Evolutionary conservation across 2,329 filamentous ascomycete genomes (phyloP), one percentile per base, ranked within the genome.

Genomic region (Cercospora beticola): DNA sequence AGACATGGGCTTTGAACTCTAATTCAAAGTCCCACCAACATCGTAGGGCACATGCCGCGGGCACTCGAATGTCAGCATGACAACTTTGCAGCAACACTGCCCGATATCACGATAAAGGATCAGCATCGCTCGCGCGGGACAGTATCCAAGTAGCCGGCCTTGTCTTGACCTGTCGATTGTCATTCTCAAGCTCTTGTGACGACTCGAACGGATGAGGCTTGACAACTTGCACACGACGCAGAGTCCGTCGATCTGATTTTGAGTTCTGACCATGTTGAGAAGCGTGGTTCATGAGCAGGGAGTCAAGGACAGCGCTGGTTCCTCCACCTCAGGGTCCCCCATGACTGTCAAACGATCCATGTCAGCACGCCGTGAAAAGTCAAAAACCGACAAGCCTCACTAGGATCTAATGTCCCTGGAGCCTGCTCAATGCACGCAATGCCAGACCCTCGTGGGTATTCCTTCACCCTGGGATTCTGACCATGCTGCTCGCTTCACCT

Each of bases 391-490:
- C 62, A 58, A 40, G 49, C 62, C 62, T 58, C 30, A 36, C 62
- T 30, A 65, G 49, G 62, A 58, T 46, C 31, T 33, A 21, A 28
- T 10, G 12, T 28, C 23, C 62, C 62, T 49, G 31, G 33, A 40
- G 14, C 62, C 62, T 65, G 52, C 30, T 57, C 62, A 28, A 30
- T 56, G 52, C 62, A 65, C 62, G 62, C 31, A 65, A 58, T 65
- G 33, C 30, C 23, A 36, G 21, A 57, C 31, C 52, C 62, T 58
- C 30, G 62, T n/a, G 56, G 28, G 56, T 33, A 10, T 21, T 30
- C 2, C 28, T 16, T 16, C 46, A 57, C 3, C 62, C 62, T 57
- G 30, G 46, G 14, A 30, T 14, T 56, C 12, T 14, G 46, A 56
- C 56, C 56, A 58, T 58, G 56, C 23, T 21, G 8, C 49, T 54